Evolutionary conservation across 2,329 filamentous ascomycete genomes (phyloP), one percentile per base, ranked within the genome.

Genomic region (Ceratocystis lukuohia): DNA sequence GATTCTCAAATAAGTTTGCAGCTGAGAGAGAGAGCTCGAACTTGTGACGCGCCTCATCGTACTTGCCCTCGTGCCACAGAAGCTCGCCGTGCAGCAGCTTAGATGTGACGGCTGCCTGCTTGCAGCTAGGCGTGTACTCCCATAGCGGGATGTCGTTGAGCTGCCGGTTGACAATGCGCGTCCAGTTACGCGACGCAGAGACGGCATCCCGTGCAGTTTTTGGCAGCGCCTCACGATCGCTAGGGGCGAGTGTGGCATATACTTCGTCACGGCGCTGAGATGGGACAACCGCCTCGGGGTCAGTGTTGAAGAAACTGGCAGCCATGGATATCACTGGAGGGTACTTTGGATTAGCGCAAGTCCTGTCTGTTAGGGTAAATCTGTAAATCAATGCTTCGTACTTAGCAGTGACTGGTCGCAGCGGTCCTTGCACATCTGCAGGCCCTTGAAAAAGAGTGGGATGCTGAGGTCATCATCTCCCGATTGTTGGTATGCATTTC

Each of bases 351-450:
- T 59, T 59, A 59, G 56, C 33, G 33, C 28, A 10, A 8, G 10
- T 20, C n/a, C 48, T 22, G n/a, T 25, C 48, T 53, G 20, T 17
- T 7, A 8, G 48, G 48, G 2, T 25, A 50, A 12, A 12, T 50
- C 15, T 41, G 37, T 15, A 25, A 22, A 53, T 28, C 8, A 25
- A 15, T 2, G 22, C 5, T 28, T 25, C 81, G 73, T 80, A 88
- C 81, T 95, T 73, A 96, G 79, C 15, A 92, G 81, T 33, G 90
- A 88, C 63, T 88, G 85, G 74, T 96, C 91, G 74, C 92, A 96
- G 37, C 80, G 81, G 30, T 77, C 77, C 25, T 76, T 84, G 80
- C 73, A 87, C 59, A 94, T 76, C 20, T 86, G 82, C 44, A 96
- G 79, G 5, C 92, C 90, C 72, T 95, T 91, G 71, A 96, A 84